phyloP scores from a whole-genome alignment of 176 grass and related monocot genomes.

The Triticum dicoccoides region DNA sequence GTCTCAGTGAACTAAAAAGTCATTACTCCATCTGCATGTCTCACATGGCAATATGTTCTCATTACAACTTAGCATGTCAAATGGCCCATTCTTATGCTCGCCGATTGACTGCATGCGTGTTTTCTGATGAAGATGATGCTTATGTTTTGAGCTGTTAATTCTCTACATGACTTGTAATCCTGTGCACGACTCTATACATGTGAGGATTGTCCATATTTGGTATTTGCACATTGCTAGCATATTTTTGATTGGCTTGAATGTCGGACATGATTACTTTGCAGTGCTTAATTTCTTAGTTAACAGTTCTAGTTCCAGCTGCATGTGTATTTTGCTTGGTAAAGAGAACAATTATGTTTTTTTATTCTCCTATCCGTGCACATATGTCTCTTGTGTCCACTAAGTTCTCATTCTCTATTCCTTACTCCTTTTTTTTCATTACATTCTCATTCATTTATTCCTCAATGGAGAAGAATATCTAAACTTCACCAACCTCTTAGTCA shows the following conservation, averaged over 20 bases:
- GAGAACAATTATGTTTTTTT: neutral
- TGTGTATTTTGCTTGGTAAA: neutral
- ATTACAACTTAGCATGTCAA: neutral
- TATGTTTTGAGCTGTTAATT: too few relatives aligned
- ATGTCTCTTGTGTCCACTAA: neutral
- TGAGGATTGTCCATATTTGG: too few relatives aligned
- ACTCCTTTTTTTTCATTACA: neutral
- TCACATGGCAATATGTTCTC: neutral
- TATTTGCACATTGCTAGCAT: neutral
- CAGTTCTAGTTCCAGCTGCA: neutral
- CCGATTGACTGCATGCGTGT: neutral
- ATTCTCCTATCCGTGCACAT: neutral
- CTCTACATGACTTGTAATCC: too few relatives aligned
- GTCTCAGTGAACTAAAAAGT: neutral
- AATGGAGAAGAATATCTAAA: neutral
- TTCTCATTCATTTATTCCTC: slow-evolving; percentile 4
- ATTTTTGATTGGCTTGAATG: neutral
- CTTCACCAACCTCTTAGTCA: neutral
- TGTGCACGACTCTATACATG: too few relatives aligned
- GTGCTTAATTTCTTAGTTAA: neutral
- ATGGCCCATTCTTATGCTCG: neutral
- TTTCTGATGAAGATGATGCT: neutral
- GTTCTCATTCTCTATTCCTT: slow-evolving; percentile 6
- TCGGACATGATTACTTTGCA: neutral
- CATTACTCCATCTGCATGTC: neutral